Evolutionary conservation across 306 rosid genomes (phyloP).

Genomic region (Prosopis cineraria): DNA sequence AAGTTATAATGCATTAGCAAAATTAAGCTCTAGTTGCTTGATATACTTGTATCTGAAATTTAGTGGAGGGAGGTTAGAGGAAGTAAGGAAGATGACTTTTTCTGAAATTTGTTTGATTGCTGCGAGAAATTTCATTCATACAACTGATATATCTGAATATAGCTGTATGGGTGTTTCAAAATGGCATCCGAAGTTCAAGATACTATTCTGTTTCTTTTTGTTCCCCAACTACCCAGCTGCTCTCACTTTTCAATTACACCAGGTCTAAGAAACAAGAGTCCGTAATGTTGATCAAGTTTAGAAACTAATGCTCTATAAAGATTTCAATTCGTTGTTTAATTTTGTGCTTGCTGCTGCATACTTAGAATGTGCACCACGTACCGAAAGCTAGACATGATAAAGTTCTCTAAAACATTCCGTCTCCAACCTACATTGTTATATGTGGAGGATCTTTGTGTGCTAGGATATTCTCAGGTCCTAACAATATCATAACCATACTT

Average conservation of each 20-base stretch:
- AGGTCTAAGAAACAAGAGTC: neutral
- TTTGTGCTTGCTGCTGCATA: neutral
- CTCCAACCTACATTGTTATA: neutral
- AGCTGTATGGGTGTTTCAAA: neutral
- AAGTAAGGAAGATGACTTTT: neutral
- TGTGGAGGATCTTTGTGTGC: neutral
- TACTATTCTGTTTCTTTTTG: neutral
- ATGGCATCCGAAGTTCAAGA: neutral
- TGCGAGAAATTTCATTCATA: constrained; percentile 16
- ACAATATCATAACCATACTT: too few relatives aligned
- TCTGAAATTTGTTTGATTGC: neutral
- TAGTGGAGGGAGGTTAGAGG: neutral
- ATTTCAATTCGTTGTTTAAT: neutral
- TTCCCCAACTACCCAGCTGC: neutral
- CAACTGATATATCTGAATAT: neutral
- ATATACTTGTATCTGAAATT: neutral
- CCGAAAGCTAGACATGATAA: neutral
- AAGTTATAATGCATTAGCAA: constrained; percentile 16
- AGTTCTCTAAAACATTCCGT: neutral
- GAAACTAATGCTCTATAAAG: neutral
- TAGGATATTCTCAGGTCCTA: neutral
- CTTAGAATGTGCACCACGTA: neutral
- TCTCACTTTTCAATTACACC: neutral
- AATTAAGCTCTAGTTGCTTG: neutral
- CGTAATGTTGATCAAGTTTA: neutral